Evolutionary conservation across 2,329 filamentous ascomycete species (phyloP).

Genomic region (Knufia petricola): DNA sequence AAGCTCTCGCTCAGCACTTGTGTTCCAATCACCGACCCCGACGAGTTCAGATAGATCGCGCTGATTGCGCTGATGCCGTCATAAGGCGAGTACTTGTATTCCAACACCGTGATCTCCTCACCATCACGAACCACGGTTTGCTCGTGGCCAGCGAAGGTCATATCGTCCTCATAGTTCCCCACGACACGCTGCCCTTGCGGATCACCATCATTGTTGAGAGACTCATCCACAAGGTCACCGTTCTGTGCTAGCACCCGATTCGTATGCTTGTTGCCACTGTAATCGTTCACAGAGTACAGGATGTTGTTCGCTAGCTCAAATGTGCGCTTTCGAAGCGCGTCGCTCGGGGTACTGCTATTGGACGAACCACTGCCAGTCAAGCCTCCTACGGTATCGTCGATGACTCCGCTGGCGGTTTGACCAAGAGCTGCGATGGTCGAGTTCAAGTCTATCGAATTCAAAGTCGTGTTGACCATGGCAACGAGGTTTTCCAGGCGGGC

Average conservation of each 20-base stretch:
- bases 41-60: too few species aligned
- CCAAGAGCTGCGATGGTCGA: constrained; percentile 49
- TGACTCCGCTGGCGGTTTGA: constrained; percentile 39
- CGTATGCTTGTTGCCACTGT: constrained; percentile 45
- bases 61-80: too few species aligned
- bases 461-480: constrained; percentile 49
- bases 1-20: too few species aligned
- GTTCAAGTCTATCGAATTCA: constrained; percentile 52
- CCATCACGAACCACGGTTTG: too few species aligned
- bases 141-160: too few species aligned
- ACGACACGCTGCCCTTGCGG: too few species aligned
- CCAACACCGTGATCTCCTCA: too few species aligned
- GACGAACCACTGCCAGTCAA: constrained; percentile 12
- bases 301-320: constrained; percentile 43
- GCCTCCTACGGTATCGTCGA: constrained; percentile 31
- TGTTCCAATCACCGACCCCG: too few species aligned
- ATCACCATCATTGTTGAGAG: constrained; percentile 46
- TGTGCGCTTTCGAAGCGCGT: constrained; percentile 26
- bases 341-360: background rate
- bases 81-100: too few species aligned
- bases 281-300: constrained; percentile 53
- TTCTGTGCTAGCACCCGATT: constrained; percentile 49
- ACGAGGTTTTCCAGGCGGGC: constrained; percentile 52
- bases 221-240: constrained; percentile 46
- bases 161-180: too few species aligned